Percentiles rank a stretch among this genome's conserved stretches.
These are phyloP conservation scores for Leucocoprinus birnbaumii DNA, from an alignment of 768 basidiomycete species.

Conservation along the genomic window DNA sequence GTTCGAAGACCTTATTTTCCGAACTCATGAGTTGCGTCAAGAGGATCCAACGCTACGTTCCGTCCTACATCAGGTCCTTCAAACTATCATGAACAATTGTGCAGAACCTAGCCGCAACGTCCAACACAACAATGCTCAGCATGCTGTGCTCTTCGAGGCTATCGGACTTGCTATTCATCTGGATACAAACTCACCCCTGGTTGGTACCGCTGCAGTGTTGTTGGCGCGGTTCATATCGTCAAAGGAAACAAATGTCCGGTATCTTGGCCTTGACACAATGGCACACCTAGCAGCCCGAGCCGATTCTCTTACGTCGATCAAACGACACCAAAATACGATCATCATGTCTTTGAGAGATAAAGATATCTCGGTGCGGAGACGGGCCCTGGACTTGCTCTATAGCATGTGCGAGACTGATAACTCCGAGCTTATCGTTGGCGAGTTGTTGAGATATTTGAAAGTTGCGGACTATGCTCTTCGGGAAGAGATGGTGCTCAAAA, in stretches of 20 bases:
- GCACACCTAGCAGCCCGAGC: slow-evolving; percentile 95
- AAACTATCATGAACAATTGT: slow-evolving; percentile 87
- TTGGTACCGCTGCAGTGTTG: slow-evolving; percentile 83
- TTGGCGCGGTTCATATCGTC: slow-evolving; percentile 96
- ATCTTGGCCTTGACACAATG: slow-evolving; percentile 97
- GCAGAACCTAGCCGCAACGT: slow-evolving; percentile 91
- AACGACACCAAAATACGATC: slow-evolving; percentile 94
- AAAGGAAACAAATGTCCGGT: slow-evolving; percentile 97
- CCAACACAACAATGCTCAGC: slow-evolving; percentile 98
- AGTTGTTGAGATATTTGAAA: slow-evolving; percentile 88
- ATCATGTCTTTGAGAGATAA: slow-evolving; percentile 93
- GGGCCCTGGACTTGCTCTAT: slow-evolving; percentile 93
- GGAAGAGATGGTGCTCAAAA: slow-evolving; percentile 99
- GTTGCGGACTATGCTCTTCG: slow-evolving; percentile 96
- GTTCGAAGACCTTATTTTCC: neutral
- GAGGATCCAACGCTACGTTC: slow-evolving; percentile 81
- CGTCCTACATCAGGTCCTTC: slow-evolving; percentile 78
- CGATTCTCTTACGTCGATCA: slow-evolving; percentile 88
- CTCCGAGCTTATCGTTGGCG: slow-evolving; percentile 93
- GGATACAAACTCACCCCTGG: slow-evolving; percentile 87
- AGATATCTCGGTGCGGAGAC: slow-evolving; percentile 92
- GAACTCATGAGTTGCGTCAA: slow-evolving; percentile 25
- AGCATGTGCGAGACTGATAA: slow-evolving; percentile 99
- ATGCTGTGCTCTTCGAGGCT: slow-evolving; percentile 97
- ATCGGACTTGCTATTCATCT: slow-evolving; percentile 95